Evolutionary conservation across 2,329 filamentous ascomycete genomes (phyloP), one percentile per base, ranked within the genome.

Genomic region (Chrysosporium queenslandicum): DNA sequence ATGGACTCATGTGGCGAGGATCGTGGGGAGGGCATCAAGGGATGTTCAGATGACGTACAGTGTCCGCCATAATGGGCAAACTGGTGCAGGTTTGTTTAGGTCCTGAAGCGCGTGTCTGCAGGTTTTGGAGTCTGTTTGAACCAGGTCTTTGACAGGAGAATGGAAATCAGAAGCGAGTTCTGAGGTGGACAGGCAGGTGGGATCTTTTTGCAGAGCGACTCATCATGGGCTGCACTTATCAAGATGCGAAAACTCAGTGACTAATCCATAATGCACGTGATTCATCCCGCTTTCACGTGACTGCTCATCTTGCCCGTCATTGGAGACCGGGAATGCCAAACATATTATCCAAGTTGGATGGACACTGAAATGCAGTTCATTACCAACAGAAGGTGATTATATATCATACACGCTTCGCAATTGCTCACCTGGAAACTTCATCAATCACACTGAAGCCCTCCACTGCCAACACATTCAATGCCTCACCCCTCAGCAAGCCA

Each of bases 41-140:
- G 67, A 68, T n/a, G 67, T 65, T 66, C 65, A 61, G 62, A 64
- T 66, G 67, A 71, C 69, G 63, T 71, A 71, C 69, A 60, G 64
- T 61, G 57, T 71, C 69, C 62, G 68, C 68, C 69, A 71, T 71
- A 47, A 55, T 68, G 51, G 50, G 46, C 42, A 40, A 41, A 29
- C 14, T 16, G 14, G 12, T 21, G 27, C 5, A 36, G 2, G 16
- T 45, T 43, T 27, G 18, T 30, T 12, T 9, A 27, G 27, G 2
- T 32, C 32, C 3, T 14, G 25, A 43, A 45, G 23, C 2, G n/a
- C 9, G 8, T 18, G 39, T 42, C 39, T 42, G 27, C 12, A 9
- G 12, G 42, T 34, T 21, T 29, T 14, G 8, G 7, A 12, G 25
- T 42, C 18, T 3, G 36, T 39, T 4, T 5, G 16, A 20, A 39